Base-by-base conservation (phyloP, 2,329 filamentous ascomycete genomes). In the Penicillium sp. region DNA sequence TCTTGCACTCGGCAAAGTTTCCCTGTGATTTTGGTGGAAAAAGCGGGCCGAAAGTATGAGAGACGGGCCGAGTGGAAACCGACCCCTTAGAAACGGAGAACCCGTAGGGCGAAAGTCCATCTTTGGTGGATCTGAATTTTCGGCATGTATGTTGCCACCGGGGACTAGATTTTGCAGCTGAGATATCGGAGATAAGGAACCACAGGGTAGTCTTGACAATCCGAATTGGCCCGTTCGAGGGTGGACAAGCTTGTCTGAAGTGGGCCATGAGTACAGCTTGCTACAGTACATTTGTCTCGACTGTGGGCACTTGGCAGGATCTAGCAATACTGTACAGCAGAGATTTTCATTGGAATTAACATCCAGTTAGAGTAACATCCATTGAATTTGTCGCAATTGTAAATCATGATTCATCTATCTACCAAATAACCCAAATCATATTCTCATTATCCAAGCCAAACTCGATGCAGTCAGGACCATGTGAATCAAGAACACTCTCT, bases 181-280 rank as follows among this genome's bases (percentile, higher is more conserved):
- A 55, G n/a, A 38, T 41, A 37, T 39, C 31, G 31, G 49, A 54
- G 49, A 48, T 53, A 41, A 53, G 55, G 43, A 7, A 25, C 34
- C 55, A 58, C 49, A 58, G 41, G 55, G 49, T 25, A 8, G 11
- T 25, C 22, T 15, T 4, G 49, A 6, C 17, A 31, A 22, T 20
- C 17, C 3, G n/a, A 15, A 58, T 48, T 54, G 55, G 55, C 42
- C 41, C 14, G 22, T 5, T 25, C 12, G 37, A 34, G 25, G 53
- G 34, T 48, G 41, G 35, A 47, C 41, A 48, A 54, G 28, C 55
- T 53, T 48, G 47, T 58, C 49, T 48, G 5, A 10, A 37, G 17
- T 47, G 55, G 55, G 35, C 37, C 17, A 4, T 37, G 20, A 12
- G 41, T 43, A 12, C 41, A 43, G 10, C 14, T 25, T n/a, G 11